These are phyloP conservation scores for Boletus fagicola DNA, from an alignment of 768 basidiomycete genomes.

Conservation along the genomic window DNA sequence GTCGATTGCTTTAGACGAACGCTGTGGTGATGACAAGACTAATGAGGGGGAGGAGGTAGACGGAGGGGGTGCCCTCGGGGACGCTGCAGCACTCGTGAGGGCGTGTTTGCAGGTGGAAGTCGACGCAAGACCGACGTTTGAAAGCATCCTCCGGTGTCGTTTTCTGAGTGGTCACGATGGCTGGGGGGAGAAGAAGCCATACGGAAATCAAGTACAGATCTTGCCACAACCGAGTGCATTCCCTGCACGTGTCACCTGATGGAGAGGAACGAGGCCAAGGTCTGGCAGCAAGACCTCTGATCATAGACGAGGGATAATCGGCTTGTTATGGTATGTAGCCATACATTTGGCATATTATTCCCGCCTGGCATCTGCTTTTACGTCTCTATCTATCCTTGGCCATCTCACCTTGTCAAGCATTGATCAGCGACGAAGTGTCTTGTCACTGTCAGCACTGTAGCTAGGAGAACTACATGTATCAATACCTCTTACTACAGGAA, in stretches of 20 bases:
- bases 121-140: constrained; percentile 79
- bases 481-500: background rate
- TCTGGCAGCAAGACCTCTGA: constrained; percentile 3
- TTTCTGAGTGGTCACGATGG: constrained; percentile 79
- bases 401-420: constrained; percentile 11
- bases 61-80: constrained; percentile 79
- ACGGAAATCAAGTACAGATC: constrained; percentile 26
- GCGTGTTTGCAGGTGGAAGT: constrained; percentile 84
- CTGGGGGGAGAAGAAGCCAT: constrained; percentile 51
- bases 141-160: constrained; percentile 71
- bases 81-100: constrained; percentile 80
- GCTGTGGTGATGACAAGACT: constrained; percentile 73
- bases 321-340: constrained; percentile 12
- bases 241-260: constrained; percentile 29
- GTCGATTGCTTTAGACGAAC: constrained; percentile 73
- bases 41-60: constrained; percentile 74
- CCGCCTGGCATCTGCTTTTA: constrained; percentile 6
- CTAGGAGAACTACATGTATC: constrained; percentile 12
- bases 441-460: constrained; percentile 6
- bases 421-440: constrained; percentile 8
- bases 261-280: constrained; percentile 14
- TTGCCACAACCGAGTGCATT: constrained; percentile 34
- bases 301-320: background rate
- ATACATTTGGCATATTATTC: constrained; percentile 10
- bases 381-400: constrained; percentile 8